Evolutionary conservation across 129 eudicot genomes (phyloP), one percentile per base, ranked within the genome.

Genomic region (Scalesia atractyloides): DNA sequence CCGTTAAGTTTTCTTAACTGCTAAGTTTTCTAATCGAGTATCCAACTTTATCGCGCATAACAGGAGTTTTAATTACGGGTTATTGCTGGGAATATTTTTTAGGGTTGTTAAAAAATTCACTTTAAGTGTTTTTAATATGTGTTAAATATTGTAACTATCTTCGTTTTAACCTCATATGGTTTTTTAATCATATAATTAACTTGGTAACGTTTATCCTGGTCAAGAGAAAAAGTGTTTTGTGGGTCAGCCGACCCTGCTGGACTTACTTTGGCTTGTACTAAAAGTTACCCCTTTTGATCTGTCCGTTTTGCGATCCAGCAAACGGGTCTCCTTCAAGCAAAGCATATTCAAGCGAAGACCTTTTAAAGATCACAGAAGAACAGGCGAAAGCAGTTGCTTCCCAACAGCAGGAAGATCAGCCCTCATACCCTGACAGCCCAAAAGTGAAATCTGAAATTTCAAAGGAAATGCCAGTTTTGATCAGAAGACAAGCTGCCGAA

Each of bases 301-400:
- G 19, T 33, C 19, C 33, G 9, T 56, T 9, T n/a, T 19, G 33
- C 54, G 44, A 56, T 68, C 11, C 36, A 66, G 76, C 80, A 84
- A 84, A 87, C 71, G 89, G 82, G 67, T 67, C 82, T 3, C 15
- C 85, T 24, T 61, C 77, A 39, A 54, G 37, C 74, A 74, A 34
- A 54, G 83, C 84, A n/a, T 87, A 85, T 76, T 43, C 93, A 50
- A 80, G 76, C 52, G 93, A 84, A 70, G 85, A 4, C n/a, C n/a
- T n/a, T n/a, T n/a, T n/a, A n/a, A n/a, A n/a, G n/a, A n/a, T n/a
- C n/a, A n/a, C n/a, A n/a, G 84, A 80, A 68, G 94, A 87, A 60
- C 94, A 84, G 76, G 51, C 84, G 57, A 77, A 82, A 76, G 84
- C 92, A 67, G 49, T 83, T 64, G 78, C 82, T 11, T 57, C 83